phyloP scores from a whole-genome alignment of 2,329 filamentous ascomycete species.

The Dryadomyces quercus-mongolicae region DNA sequence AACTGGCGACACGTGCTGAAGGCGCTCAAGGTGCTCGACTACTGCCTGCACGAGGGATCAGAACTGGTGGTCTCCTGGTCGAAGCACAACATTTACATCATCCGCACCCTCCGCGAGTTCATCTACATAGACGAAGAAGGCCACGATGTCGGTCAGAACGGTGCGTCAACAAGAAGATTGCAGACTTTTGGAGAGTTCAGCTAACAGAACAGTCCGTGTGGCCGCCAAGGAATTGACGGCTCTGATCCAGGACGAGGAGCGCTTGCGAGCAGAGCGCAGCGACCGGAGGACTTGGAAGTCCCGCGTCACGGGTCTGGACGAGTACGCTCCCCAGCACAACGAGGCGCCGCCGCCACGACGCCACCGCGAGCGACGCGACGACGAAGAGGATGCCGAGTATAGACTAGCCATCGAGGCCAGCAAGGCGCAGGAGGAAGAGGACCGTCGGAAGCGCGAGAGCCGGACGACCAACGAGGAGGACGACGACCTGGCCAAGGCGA shows the following conservation, averaged over 20 bases:
- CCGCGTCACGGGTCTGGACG: slow-evolving; percentile 84
- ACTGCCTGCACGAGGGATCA: slow-evolving; percentile 93
- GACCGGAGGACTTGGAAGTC: slow-evolving; percentile 96
- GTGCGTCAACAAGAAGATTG: slow-evolving; percentile 35
- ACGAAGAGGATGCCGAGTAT: slow-evolving; percentile 87
- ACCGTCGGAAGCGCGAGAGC: slow-evolving; percentile 59
- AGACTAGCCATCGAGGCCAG: slow-evolving; percentile 86
- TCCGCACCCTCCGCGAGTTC: slow-evolving; percentile 96
- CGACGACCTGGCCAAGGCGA: slow-evolving; percentile 86
- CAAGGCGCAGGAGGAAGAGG: slow-evolving; percentile 89
- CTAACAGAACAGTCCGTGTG: slow-evolving; percentile 57
- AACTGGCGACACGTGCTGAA: slow-evolving; percentile 99
- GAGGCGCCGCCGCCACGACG: slow-evolving; percentile 28
- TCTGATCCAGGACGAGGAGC: slow-evolving; percentile 85
- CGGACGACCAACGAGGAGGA: slow-evolving; percentile 50
- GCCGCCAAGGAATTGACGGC: slow-evolving; percentile 93
- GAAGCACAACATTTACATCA: slow-evolving; percentile 95
- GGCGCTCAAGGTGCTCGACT: slow-evolving; percentile 93
- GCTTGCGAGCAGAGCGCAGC: slow-evolving; percentile 76
- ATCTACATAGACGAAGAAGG: slow-evolving; percentile 94
- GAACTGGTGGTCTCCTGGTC: slow-evolving; percentile 97
- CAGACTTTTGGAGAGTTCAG: too few species aligned
- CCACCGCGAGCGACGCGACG: slow-evolving; percentile 36
- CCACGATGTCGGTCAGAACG: slow-evolving; percentile 90
- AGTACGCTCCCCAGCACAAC: slow-evolving; percentile 44